phyloP scores from a whole-genome alignment of 495 filamentous ascomycete species.

The Melanomma pulvis-pyrius region DNA sequence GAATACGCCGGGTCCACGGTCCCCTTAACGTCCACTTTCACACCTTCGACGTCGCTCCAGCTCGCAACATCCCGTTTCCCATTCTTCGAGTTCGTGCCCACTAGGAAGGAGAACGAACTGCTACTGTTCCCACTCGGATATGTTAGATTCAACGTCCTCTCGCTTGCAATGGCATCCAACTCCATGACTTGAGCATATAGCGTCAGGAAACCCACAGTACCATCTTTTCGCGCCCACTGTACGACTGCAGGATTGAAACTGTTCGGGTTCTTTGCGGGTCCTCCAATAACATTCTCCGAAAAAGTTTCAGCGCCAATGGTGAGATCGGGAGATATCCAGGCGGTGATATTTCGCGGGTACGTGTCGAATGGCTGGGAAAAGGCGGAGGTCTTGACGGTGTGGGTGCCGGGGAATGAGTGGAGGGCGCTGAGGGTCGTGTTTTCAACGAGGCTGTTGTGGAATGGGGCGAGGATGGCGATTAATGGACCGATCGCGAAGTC shows the following conservation, averaged over 20 bases:
- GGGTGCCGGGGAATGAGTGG: conserved; percentile 17
- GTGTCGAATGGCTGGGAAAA: conserved; percentile 27
- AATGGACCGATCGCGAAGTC: conserved; percentile 26
- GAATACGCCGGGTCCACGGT: conserved; percentile 10
- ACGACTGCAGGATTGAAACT: conserved; percentile 30
- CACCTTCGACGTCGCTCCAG: conserved; percentile 22
- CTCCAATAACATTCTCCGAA: conserved; percentile 25
- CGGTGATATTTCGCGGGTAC: conserved; percentile 26
- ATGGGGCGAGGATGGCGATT: conserved; percentile 23
- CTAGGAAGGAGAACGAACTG: conserved; percentile 11
- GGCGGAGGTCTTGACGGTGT: conserved; percentile 19
- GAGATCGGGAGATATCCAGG: conserved; percentile 22
- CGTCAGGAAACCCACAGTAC: conserved; percentile 17
- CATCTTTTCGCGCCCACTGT: conserved; percentile 22
- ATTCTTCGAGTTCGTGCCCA: conserved; percentile 15
- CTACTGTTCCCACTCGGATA: conserved; percentile 21
- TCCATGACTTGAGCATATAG: conserved; percentile 20
- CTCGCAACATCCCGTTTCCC: conserved; percentile 22
- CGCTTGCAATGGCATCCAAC: conserved; percentile 10
- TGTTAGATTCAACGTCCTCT: conserved; percentile 9
- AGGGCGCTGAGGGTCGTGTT: conserved; percentile 1
- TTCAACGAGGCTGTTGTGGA: conserved; percentile 23
- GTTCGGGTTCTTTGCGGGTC: conserved; percentile 15
- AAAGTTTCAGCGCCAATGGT: conserved; percentile 29
- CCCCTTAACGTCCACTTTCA: conserved; percentile 9